Conservation (phyloP, 257 asterid species). For the Agastache rugosa region DNA sequence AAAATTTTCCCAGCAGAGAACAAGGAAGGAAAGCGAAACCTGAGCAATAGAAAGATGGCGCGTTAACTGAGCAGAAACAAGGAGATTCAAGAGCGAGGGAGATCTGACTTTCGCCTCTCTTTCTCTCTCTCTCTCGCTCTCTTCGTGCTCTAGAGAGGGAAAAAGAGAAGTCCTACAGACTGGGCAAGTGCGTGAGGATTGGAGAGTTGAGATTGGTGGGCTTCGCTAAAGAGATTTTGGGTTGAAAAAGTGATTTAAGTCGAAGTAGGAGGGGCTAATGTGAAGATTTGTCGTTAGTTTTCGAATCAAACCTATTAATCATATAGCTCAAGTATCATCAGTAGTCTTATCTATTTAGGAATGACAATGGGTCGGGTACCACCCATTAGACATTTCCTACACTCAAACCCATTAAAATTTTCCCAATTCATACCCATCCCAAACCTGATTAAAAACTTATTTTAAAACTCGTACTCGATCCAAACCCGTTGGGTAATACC, state of each 20-base stretch:
- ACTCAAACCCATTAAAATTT: too few relatives aligned
- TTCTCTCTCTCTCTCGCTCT: conserved; percentile 28
- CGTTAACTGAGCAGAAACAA: conserved; percentile 19
- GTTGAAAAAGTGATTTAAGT: conserved; percentile 26
- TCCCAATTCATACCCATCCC: too few relatives aligned
- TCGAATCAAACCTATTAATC: background rate
- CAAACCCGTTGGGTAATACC: too few relatives aligned
- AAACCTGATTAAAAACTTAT: too few relatives aligned
- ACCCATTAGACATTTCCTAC: too few relatives aligned
- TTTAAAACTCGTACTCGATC: too few relatives aligned
- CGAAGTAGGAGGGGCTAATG: conserved; percentile 25
- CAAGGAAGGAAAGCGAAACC: background rate
- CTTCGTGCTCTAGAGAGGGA: conserved; percentile 31
- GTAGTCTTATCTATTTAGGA: too few relatives aligned
- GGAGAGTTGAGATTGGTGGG: conserved; percentile 17
- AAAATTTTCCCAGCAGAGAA: background rate
- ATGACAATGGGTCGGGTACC: too few relatives aligned
- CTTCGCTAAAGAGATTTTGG: conserved; percentile 22
- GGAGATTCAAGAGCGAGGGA: conserved; percentile 29
- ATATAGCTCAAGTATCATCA: too few relatives aligned
- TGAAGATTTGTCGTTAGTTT: background rate
- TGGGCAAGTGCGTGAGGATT: conserved; percentile 32
- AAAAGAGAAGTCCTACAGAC: conserved; percentile 34
- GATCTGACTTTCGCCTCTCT: conserved; percentile 43
- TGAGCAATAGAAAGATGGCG: conserved; percentile 30